phyloP scores from a whole-genome alignment of 73 alveolate genomes.

The Tetrahymena borealis region DNA sequence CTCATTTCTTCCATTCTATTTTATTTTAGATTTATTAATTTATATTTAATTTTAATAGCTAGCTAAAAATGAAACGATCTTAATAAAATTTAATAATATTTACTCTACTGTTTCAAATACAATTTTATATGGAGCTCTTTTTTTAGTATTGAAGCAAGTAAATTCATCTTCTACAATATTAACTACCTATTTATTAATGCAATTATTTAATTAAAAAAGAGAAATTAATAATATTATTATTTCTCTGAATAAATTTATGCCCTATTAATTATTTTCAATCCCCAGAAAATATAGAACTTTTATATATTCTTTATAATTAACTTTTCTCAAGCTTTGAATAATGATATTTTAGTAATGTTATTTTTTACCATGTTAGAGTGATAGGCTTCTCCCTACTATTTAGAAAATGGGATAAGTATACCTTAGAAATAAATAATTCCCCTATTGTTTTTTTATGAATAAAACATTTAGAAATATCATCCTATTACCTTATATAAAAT shows the following conservation, averaged over 20 bases:
- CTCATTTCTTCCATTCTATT: constrained; percentile 13
- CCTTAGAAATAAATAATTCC: neutral
- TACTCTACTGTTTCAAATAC: constrained; percentile 27
- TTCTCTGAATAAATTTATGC: no score
- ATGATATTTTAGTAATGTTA: neutral
- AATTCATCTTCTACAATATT: constrained; percentile 59
- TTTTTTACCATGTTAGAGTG: neutral
- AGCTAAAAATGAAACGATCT: no score
- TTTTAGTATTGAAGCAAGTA: constrained; percentile 76
- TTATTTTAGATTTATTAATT: no score
- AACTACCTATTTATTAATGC: constrained; percentile 41
- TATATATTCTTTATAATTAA: neutral
- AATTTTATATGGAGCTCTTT: constrained; percentile 82
- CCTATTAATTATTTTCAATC: no score
- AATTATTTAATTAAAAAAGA: no score
- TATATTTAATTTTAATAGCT: no score
- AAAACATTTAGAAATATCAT: no score
- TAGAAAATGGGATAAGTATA: neutral
- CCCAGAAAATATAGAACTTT: no score
- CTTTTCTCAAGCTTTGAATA: neutral
- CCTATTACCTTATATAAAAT: no score
- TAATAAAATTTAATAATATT: neutral
- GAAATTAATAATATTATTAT: no score
- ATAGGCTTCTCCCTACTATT: neutral
- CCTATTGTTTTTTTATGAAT: no score